Conservation (phyloP, 139 green algal genomes). For the Diplosphaera chodatii region DNA sequence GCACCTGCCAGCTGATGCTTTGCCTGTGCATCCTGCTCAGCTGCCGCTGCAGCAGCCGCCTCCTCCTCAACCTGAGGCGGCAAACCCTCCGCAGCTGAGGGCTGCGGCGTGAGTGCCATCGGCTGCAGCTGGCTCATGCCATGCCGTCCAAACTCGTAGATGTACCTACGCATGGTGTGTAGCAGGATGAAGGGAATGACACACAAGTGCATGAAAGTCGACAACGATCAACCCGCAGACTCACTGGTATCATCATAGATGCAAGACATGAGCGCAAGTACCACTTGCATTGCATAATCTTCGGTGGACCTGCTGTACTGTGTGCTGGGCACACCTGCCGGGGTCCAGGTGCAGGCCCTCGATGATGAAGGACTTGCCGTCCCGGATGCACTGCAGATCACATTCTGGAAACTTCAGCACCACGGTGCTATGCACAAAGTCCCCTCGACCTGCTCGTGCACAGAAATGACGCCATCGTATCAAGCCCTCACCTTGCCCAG, state of each 20-base stretch:
- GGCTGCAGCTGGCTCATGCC: slow-evolving; percentile 14
- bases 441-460: too few relatives aligned
- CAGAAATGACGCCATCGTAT: background rate
- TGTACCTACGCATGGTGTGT: slow-evolving; percentile 29
- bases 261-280: too few relatives aligned
- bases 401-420: background rate
- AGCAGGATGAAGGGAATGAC: too few relatives aligned
- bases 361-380: slow-evolving; percentile 91
- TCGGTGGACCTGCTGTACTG: too few relatives aligned
- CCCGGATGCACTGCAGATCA: slow-evolving; percentile 47
- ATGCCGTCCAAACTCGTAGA: slow-evolving; percentile 51
- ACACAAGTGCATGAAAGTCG: too few relatives aligned
- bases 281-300: too few relatives aligned
- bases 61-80: background rate
- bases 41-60: background rate
- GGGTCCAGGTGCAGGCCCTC: slow-evolving; percentile 80
- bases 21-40: background rate
- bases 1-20: too few relatives aligned
- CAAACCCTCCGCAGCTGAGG: background rate
- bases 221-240: too few relatives aligned
- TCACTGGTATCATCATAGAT: too few relatives aligned
- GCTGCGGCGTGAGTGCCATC: background rate
- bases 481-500: slow-evolving; percentile 59
- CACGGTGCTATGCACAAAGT: too few relatives aligned
- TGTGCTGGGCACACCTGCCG: slow-evolving; percentile 1